Evolutionary conservation across 108 stramenopile genomes (phyloP), one percentile per base, ranked within the genome.

Genomic region (Chaetoceros muelleri): DNA sequence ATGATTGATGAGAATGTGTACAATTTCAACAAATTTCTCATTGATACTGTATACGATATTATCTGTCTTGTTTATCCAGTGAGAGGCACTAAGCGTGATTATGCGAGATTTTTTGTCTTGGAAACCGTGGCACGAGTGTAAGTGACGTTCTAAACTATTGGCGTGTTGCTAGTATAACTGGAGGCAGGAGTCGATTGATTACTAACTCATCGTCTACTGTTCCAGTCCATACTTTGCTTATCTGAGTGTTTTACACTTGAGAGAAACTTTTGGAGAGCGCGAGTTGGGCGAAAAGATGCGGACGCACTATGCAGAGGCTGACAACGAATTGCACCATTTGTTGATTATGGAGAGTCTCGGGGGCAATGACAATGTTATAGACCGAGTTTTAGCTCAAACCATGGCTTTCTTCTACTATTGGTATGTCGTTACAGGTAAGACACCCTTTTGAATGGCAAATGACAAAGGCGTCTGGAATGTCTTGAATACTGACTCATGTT

Each of bases 301-400:
- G 30, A 65, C 77, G 3, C 86, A 87, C 67, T 90, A 79, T 62
- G 93, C 94, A 55, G 94, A 97, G 72, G 74, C 80, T 40, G 87
- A 83, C 70, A 98, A 98, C 65, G 97, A 98, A 69, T 53, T 93
- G 55, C 95, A 96, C 61, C 97, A 98, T 71, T 72, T 98, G 25
- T 66, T 96, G 1, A 98, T 98, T 67, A 94, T 95, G 94, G 96
- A 98, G 62, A 66, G 73, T 58, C 67, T 98, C 45, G 95, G 95
- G 21, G 95, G 95, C 2, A 92, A 95, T 61, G 64, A 49, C 28
- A 58, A 58, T 18, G 68, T 60, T 45, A 46, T 77, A 2, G 91
- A 93, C 76, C 75, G 96, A 20, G 74, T 76, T 56, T 24, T 98
- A 16, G 96, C 95, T 1, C 93, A 95, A 61, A 74, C 85, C 53